Evolutionary conservation across 345 rosid genomes (phyloP).

Genomic region (Erysimum cheiranthoides): DNA sequence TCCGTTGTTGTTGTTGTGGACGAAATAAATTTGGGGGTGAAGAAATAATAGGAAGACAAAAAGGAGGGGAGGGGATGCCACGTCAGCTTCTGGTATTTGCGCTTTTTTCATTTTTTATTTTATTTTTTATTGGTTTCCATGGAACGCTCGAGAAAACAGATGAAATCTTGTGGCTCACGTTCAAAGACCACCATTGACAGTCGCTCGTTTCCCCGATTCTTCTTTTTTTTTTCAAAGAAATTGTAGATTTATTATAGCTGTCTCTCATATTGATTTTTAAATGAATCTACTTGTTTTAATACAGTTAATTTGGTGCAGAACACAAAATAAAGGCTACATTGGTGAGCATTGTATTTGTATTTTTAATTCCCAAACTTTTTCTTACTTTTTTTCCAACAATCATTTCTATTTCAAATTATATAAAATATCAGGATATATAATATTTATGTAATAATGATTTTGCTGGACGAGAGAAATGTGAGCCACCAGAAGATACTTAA

Average conservation of each 20-base stretch:
- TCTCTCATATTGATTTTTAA: not conserved
- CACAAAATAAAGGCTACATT: not conserved
- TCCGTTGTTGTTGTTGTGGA: not conserved
- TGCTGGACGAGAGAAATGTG: constrained; percentile 47
- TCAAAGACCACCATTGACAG: constrained; percentile 52
- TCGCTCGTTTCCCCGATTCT: constrained; percentile 17
- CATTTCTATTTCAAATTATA: not conserved
- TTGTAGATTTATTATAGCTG: not conserved
- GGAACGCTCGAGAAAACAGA: constrained; percentile 59
- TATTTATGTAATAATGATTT: not conserved
- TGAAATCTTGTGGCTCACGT: constrained; percentile 76
- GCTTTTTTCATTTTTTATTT: constrained; percentile 38
- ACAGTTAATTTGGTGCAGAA: not conserved
- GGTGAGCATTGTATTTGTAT: not conserved
- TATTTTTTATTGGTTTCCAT: constrained; percentile 7
- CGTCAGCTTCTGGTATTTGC: constrained; percentile 58
- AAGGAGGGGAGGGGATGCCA: constrained; percentile 58
- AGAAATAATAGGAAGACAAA: constrained; percentile 30
- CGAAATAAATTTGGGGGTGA: not conserved
- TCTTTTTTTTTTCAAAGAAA: not conserved
- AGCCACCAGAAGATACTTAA: constrained; percentile 37
- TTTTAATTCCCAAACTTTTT: not conserved
- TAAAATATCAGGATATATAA: not conserved
- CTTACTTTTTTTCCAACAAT: not conserved
- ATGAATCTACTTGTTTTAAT: not conserved